Base-by-base conservation (phyloP, 305 asterid genomes). In the Fraxinus nigra region DNA sequence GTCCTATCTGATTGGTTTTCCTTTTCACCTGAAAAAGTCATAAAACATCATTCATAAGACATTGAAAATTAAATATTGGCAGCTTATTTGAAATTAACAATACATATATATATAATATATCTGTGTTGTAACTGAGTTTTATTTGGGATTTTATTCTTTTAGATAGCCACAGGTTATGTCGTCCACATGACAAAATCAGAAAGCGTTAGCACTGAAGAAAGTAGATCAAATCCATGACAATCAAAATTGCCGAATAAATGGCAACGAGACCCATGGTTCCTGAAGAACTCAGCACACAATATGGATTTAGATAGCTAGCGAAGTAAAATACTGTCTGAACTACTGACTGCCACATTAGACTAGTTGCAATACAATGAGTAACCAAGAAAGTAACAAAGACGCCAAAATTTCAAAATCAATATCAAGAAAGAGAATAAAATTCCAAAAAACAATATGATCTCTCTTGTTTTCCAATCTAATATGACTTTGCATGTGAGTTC, bases 1-100 rank as follows among this genome's bases (percentile, higher is more conserved):
- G 98, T 40, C 97, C 97, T 20, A 94, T 89, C 82, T 88, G 87
- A 75, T 87, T 93, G 92, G 88, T 90, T 88, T 88, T 94, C 94
- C 85, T 90, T 80, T 87, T 94, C 78, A 94, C 98, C 98, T 94
- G 97, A 75, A 86, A 67, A 85, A 86, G 22, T 59, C 88, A 85
- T 35, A 75, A 28, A 76, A 75, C 24, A 61, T 11, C 77, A 82
- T 38, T 78, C 69, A 82, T n/a, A 33, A 59, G 72, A 85, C 43
- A 70, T 72, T 75, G 43, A 75, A 84, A 70, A 73, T 30, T 20
- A 35, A n/a, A 65, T 35, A 83, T 28, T 76, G 73, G 35, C 13
- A 30, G 63, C 34, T 40, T 59, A 14, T 34, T 70, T 56, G 75
- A 33, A 56, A 51, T 22, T 38, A 2, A 48, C 20, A 14, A 48